Conservation (phyloP, 805 yeast genomes). For the Limtongozyma cylindracea region DNA sequence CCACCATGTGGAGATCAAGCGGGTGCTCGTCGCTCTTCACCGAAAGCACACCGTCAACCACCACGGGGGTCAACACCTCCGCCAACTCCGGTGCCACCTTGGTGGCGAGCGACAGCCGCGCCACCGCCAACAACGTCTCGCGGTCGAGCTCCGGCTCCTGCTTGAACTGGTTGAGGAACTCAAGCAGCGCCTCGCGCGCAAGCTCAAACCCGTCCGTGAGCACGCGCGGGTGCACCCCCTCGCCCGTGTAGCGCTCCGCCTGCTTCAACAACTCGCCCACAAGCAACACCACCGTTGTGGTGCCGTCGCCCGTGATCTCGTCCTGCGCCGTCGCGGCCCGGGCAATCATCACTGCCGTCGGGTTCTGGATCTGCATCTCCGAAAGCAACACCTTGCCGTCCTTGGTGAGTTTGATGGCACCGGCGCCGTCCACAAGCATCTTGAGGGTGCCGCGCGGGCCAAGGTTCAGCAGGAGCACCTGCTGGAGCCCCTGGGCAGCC, state of each 20-base stretch:
- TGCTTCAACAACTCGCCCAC: conserved; percentile 91
- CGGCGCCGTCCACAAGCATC: conserved; percentile 93
- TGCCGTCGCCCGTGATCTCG: conserved; percentile 98
- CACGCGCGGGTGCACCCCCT: conserved; percentile 91
- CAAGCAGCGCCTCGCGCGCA: conserved; percentile 56
- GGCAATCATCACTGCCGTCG: conserved; percentile 32
- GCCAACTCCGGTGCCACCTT: conserved; percentile 61
- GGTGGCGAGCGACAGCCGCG: conserved; percentile 71
- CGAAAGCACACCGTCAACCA: conserved; percentile 82
- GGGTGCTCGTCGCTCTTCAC: conserved; percentile 5
- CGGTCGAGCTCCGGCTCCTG: conserved; percentile 34
- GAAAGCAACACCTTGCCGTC: conserved; percentile 86
- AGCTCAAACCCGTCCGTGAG: conserved; percentile 86
- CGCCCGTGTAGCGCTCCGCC: conserved; percentile 75
- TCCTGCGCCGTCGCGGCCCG: conserved; percentile 98
- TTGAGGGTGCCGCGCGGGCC: conserved; percentile 96
- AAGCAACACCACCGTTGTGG: conserved; percentile 80
- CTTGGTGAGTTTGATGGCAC: conserved; percentile 82
- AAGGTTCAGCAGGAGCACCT: conserved; percentile 70
- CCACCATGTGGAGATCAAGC: conserved; percentile 89
- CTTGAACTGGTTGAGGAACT: conserved; percentile 45
- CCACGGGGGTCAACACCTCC: conserved; percentile 73
- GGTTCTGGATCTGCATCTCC: conserved; percentile 78
- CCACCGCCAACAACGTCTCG: conserved; percentile 76
- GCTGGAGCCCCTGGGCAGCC: conserved; percentile 93